Base-by-base conservation (phyloP, 805 yeast genomes). In the Lachancea waltii region DNA sequence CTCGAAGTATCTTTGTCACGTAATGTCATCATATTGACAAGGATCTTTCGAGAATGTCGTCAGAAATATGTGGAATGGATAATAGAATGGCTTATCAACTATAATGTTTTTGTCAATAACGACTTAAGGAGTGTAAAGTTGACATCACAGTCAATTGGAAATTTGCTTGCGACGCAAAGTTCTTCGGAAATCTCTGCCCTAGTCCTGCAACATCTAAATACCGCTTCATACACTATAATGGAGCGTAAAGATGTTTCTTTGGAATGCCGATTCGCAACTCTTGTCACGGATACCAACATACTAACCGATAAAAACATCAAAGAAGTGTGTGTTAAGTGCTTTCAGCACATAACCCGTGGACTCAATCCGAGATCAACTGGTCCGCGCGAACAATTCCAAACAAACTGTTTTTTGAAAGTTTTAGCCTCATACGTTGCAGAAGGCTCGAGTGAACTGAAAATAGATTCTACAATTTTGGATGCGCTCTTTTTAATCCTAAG, bases 1-100 rank as follows among this genome's bases (percentile, higher is more conserved):
- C 43, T 70, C 35, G 38, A 58, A 30, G 38, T 63, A 42, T 57
- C 81, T 3, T 77, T 59, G 46, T 26, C 59, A 8, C 50, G 53
- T 1, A 62, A 70, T 9, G 59, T 73, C 1, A 37, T 56, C 35
- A 40, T 49, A 9, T 18, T 66, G 8, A 41, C 54, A n/a, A 22
- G 44, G 2, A 20, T 59, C 0, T 44, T 53, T 24, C 47, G 33
- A 46, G 42, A 31, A 34, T 32, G 21, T 43, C 23, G 30, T 49
- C 64, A 7, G 44, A 46, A 36, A 21, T 33, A 6, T 27, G 58
- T 15, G 33, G 50, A 18, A 35, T 46, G 35, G 23, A 25, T 64
- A 36, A 30, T 56, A 2, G 44, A 49, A 5, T 56, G 60, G 61
- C 34, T 56, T 9, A 18, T 55, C 13, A 23, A 40, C 8, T 40